Evolutionary conservation across 116 monocot species (phyloP).

Genomic region (Thalassia testudinum): DNA sequence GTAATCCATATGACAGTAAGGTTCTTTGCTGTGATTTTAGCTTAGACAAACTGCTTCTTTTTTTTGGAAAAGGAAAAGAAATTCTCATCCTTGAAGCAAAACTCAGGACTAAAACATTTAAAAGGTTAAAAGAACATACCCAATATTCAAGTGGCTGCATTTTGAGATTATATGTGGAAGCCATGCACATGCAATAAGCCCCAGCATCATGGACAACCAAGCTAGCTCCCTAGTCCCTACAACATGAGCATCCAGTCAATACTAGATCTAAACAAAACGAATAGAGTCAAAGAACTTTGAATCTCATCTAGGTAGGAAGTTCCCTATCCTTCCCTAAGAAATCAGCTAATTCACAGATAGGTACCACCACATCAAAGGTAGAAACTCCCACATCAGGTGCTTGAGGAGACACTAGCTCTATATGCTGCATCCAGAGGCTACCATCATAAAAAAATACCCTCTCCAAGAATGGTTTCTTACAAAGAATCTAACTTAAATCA

Average conservation of each 20-base stretch:
- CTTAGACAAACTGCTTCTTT: too few relatives aligned
- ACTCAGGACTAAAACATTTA: not conserved
- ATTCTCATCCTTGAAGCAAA: too few relatives aligned
- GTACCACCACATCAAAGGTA: constrained; percentile 90
- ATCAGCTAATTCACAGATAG: constrained; percentile 96
- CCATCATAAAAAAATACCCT: not conserved
- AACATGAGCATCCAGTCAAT: too few relatives aligned
- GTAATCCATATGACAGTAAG: too few relatives aligned
- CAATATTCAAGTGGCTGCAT: constrained; percentile 97
- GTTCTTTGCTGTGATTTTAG: too few relatives aligned
- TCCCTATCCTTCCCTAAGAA: constrained; percentile 94
- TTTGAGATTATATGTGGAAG: constrained; percentile 91
- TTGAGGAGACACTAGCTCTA: constrained; percentile 88
- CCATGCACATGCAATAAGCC: constrained; percentile 99
- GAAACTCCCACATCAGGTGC: constrained; percentile 30
- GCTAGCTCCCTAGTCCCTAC: constrained; percentile 65
- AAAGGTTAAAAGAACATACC: constrained; percentile 27
- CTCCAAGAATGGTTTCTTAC: too few relatives aligned
- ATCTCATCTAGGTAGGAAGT: constrained; percentile 89
- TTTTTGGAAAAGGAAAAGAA: too few relatives aligned
- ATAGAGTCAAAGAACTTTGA: constrained; percentile 5
- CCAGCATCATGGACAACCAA: constrained; percentile 99
- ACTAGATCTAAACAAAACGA: too few relatives aligned
- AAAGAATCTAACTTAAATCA: too few relatives aligned
- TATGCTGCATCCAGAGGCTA: constrained; percentile 47